Conservation (phyloP, 2,329 filamentous ascomycete species). For the Claviceps pusilla region DNA sequence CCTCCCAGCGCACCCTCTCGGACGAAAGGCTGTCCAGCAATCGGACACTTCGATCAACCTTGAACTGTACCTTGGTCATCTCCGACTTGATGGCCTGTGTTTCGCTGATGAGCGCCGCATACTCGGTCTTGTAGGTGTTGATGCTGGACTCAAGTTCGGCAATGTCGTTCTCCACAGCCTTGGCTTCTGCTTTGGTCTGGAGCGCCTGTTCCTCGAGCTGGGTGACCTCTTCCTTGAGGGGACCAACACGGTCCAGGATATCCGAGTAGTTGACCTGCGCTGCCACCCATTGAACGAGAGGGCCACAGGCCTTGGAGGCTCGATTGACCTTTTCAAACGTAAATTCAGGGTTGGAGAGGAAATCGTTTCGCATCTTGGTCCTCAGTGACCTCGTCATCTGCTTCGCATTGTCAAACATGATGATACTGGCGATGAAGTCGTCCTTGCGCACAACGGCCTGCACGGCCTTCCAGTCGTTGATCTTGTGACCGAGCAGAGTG, state of each 20-base stretch:
- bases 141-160: slow-evolving; percentile 76
- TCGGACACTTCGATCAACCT: slow-evolving; percentile 90
- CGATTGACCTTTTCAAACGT: slow-evolving; percentile 93
- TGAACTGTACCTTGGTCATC: slow-evolving; percentile 92
- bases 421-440: slow-evolving; percentile 95
- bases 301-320: slow-evolving; percentile 91
- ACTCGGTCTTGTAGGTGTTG: slow-evolving; percentile 87
- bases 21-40: slow-evolving; percentile 90
- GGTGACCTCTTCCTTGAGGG: slow-evolving; percentile 76
- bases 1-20: slow-evolving; percentile 86
- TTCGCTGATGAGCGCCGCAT: slow-evolving; percentile 88
- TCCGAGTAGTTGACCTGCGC: slow-evolving; percentile 97
- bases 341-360: slow-evolving; percentile 84
- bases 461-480: slow-evolving; percentile 81
- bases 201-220: slow-evolving; percentile 77
- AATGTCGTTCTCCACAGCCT: slow-evolving; percentile 81
- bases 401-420: slow-evolving; percentile 89
- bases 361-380: slow-evolving; percentile 83
- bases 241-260: slow-evolving; percentile 86
- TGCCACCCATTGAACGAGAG: slow-evolving; percentile 89
- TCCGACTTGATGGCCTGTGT: slow-evolving; percentile 94
- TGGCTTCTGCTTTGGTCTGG: slow-evolving; percentile 84
- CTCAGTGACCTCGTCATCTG: slow-evolving; percentile 79
- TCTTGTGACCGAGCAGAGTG: slow-evolving; percentile 79
- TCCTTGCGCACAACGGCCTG: slow-evolving; percentile 78